A percentile compares a stretch with the other conserved stretches of the same genome.
Evolutionary conservation across 805 yeast species (phyloP).

Genomic region (Yamadazyma laniorum): DNA sequence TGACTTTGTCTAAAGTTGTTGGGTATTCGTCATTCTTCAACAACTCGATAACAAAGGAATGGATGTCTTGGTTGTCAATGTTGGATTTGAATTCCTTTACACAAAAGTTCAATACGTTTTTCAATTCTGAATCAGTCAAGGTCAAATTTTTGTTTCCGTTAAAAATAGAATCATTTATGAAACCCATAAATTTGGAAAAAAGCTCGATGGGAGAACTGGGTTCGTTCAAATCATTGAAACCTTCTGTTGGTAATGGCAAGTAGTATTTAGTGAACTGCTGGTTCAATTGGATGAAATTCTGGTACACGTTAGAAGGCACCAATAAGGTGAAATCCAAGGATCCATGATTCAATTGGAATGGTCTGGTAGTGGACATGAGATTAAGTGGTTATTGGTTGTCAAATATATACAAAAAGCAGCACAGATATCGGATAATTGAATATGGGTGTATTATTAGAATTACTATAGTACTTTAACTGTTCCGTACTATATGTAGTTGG

Average conservation of each 20-base stretch:
- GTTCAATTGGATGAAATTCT: conserved; percentile 81
- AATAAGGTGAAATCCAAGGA: conserved; percentile 82
- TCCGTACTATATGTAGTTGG: too few relatives aligned
- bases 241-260: conserved; percentile 80
- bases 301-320: conserved; percentile 78
- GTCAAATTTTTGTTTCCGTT: conserved; percentile 12
- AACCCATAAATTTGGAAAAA: conserved; percentile 80
- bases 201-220: conserved; percentile 86
- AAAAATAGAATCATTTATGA: conserved; percentile 28
- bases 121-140: conserved; percentile 54
- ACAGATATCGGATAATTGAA: too few relatives aligned
- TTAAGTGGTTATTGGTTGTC: neutral
- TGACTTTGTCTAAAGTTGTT: conserved; percentile 70
- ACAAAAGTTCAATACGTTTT: conserved; percentile 66
- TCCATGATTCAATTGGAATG: conserved; percentile 82
- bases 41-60: conserved; percentile 76
- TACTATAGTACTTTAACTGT: too few relatives aligned
- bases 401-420: neutral
- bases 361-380: conserved; percentile 27
- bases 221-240: conserved; percentile 80
- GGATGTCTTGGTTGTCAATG: conserved; percentile 66
- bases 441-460: too few relatives aligned
- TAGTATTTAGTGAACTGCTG: conserved; percentile 72
- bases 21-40: conserved; percentile 52
- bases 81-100: conserved; percentile 82